Evolutionary conservation across 257 asterid genomes (phyloP).

Genomic region (Jaltomata sinuosa): DNA sequence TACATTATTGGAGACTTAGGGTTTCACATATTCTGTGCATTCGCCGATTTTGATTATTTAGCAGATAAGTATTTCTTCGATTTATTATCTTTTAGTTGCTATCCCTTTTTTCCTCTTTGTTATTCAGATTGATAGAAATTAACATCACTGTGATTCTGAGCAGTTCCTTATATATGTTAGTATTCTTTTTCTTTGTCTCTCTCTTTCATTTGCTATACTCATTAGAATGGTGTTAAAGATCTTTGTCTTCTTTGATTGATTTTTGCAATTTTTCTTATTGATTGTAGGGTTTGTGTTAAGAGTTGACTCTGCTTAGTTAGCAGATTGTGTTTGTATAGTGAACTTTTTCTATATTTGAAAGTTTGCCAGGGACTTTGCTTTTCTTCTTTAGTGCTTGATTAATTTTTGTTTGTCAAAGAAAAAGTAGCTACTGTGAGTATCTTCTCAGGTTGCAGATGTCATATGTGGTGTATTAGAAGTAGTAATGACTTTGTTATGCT

Average conservation of each 20-base stretch:
- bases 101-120: background rate
- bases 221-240: background rate
- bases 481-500: background rate
- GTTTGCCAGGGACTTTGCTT: background rate
- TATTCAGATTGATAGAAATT: background rate
- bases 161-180: background rate
- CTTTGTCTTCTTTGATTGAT: background rate
- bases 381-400: background rate
- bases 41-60: background rate
- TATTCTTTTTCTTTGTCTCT: background rate
- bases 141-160: background rate
- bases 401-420: background rate
- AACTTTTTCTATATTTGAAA: background rate
- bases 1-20: background rate
- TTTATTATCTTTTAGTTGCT: background rate
- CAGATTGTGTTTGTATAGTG: background rate
- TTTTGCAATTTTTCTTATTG: background rate
- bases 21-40: background rate
- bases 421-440: background rate
- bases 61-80: background rate
- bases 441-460: background rate
- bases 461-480: background rate
- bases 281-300: constrained; percentile 15
- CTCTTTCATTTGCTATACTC: background rate
- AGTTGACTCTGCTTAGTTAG: background rate